phyloP scores from a whole-genome alignment of 2,329 filamentous ascomycete genomes.

The Sclerotinia sclerotiorum region DNA sequence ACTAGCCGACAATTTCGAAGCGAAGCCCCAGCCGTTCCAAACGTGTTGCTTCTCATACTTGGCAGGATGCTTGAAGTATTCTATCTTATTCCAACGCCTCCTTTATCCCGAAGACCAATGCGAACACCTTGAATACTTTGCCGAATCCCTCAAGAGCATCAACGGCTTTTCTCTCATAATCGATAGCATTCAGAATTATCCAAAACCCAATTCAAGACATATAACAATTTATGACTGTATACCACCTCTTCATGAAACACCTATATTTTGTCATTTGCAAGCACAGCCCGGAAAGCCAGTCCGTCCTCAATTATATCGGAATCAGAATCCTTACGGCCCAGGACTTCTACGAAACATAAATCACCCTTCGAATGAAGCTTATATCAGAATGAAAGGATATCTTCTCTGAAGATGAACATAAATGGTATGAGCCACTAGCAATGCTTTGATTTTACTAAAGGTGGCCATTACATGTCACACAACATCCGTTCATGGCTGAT shows the following conservation, averaged over 20 bases:
- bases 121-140: neutral
- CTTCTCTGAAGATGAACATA: neutral
- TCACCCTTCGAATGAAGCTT: neutral
- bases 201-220: neutral
- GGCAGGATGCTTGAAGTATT: neutral
- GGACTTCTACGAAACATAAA: neutral
- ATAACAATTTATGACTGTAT: neutral
- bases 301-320: conserved; percentile 3
- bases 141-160: neutral
- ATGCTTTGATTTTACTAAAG: neutral
- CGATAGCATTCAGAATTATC: neutral
- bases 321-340: neutral
- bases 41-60: conserved; percentile 4
- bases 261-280: neutral
- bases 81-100: neutral
- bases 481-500: neutral
- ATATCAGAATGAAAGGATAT: neutral
- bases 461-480: neutral
- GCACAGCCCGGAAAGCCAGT: neutral
- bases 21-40: neutral
- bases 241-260: neutral
- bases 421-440: neutral
- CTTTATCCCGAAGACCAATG: conserved; percentile 7
- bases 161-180: neutral
- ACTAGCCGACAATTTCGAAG: neutral